phyloP scores from a whole-genome alignment of 1,284 basidiomycete genomes.

The Porodaedalea pini region DNA sequence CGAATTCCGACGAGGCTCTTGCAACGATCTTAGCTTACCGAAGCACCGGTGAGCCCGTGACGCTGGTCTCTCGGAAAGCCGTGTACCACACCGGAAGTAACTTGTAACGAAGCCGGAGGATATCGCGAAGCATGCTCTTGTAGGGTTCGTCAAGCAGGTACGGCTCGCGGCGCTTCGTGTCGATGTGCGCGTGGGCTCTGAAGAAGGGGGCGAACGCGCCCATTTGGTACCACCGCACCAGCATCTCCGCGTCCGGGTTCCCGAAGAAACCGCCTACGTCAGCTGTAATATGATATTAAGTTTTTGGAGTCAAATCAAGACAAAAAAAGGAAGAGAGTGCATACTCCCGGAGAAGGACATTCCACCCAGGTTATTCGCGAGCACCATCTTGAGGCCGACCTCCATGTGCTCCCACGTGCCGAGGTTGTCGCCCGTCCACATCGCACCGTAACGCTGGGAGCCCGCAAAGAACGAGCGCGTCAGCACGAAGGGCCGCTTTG shows the following conservation, averaged over 20 bases:
- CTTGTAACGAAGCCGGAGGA: slow-evolving; percentile 82
- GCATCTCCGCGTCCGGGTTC: slow-evolving; percentile 91
- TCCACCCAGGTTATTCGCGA: slow-evolving; percentile 89
- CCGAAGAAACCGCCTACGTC: slow-evolving; percentile 99
- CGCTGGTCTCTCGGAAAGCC: slow-evolving; percentile 84
- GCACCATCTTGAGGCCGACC: slow-evolving; percentile 90
- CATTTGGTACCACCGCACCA: slow-evolving; percentile 96
- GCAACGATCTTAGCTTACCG: slow-evolving; percentile 44
- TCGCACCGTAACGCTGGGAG: slow-evolving; percentile 92
- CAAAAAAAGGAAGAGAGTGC: slow-evolving; percentile 29
- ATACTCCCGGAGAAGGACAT: slow-evolving; percentile 90
- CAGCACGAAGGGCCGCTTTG: slow-evolving; percentile 89
- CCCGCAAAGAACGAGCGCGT: slow-evolving; percentile 95
- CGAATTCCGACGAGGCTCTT: neutral
- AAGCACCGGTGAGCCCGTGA: slow-evolving; percentile 77
- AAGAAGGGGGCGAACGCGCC: slow-evolving; percentile 97
- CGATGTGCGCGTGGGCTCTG: slow-evolving; percentile 96
- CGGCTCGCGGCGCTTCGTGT: slow-evolving; percentile 96
- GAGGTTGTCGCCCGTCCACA: slow-evolving; percentile 99
- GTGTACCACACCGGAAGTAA: slow-evolving; percentile 96
- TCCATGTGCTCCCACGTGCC: slow-evolving; percentile 98
- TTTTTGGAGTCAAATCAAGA: neutral
- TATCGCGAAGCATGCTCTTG: slow-evolving; percentile 75
- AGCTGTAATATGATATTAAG: slow-evolving; percentile 45
- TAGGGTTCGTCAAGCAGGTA: slow-evolving; percentile 90